These are phyloP conservation scores for Skeletonema menzelii DNA, from an alignment of 108 stramenopile genomes.

Conservation along the genomic window DNA sequence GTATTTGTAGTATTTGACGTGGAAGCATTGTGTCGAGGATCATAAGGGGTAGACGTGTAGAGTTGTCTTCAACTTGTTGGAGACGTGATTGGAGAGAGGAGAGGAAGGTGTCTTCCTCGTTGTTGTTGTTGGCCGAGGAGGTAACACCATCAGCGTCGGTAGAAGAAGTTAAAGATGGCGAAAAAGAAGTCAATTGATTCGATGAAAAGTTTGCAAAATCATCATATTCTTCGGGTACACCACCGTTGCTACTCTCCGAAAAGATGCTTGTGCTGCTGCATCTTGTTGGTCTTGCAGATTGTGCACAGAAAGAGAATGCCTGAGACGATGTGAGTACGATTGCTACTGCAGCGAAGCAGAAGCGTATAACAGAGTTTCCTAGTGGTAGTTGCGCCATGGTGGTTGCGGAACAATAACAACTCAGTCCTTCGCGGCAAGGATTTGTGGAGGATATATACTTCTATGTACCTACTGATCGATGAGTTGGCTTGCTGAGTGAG, in stretches of 20 bases:
- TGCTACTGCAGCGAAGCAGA: background rate
- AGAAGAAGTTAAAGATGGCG: background rate
- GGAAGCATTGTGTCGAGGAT: conserved; percentile 77
- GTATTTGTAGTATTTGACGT: conserved; percentile 62
- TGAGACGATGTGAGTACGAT: background rate
- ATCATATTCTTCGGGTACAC: background rate
- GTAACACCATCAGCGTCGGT: background rate
- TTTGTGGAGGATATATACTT: too few species aligned
- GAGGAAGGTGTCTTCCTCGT: conserved; percentile 46
- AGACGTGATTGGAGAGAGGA: conserved; percentile 48
- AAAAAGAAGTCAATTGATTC: background rate
- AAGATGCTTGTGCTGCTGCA: background rate
- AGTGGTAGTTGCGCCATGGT: background rate
- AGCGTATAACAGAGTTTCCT: background rate
- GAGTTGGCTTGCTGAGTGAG: background rate
- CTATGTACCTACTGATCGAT: too few species aligned
- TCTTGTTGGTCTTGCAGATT: background rate
- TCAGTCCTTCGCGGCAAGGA: too few species aligned
- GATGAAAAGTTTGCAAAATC: background rate
- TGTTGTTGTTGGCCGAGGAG: too few species aligned
- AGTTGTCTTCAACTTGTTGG: conserved; percentile 38
- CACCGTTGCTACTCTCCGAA: background rate
- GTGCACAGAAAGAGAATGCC: background rate
- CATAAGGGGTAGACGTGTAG: conserved; percentile 56
- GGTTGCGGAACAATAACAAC: too few species aligned